Conservation (phyloP, 805 yeast species). For the Zygosaccharomyces gambellarensis region DNA sequence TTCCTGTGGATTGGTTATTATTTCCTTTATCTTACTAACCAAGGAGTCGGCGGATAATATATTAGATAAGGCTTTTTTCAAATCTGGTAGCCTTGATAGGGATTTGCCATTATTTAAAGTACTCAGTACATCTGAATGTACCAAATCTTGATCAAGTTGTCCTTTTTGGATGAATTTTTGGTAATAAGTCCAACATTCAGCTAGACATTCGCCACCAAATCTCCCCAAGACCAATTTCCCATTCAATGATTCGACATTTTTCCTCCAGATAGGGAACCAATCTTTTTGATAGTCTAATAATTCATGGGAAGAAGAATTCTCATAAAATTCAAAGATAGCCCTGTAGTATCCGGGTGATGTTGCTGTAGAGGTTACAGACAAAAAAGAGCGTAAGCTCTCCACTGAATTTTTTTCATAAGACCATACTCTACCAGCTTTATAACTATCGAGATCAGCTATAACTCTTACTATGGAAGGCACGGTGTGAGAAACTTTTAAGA, state of each 20-base stretch:
- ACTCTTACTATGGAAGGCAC: constrained; percentile 48
- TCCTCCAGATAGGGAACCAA: constrained; percentile 31
- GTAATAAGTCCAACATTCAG: constrained; percentile 32
- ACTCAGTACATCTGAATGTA: constrained; percentile 13
- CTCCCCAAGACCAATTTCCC: constrained; percentile 31
- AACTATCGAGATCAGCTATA: constrained; percentile 40
- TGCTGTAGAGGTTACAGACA: constrained; percentile 50
- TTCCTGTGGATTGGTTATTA: constrained; percentile 8
- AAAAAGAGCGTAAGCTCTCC: constrained; percentile 42
- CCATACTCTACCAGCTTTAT: constrained; percentile 50
- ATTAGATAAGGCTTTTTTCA: constrained; percentile 22
- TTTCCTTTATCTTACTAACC: constrained; percentile 7
- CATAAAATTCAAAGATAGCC: constrained; percentile 21
- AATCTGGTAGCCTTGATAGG: constrained; percentile 15
- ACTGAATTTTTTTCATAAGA: constrained; percentile 45
- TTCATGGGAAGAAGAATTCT: constrained; percentile 12
- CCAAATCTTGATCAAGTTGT: background rate
- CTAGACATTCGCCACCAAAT: constrained; percentile 30
- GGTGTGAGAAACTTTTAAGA: constrained; percentile 42
- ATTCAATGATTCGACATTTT: constrained; percentile 26
- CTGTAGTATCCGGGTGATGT: constrained; percentile 49
- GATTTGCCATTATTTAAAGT: constrained; percentile 18
- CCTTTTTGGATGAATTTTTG: constrained; percentile 17
- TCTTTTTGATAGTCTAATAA: constrained; percentile 20
- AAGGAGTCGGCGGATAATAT: constrained; percentile 15